Evolutionary conservation across 805 yeast species (phyloP).

Genomic region (Kuraishia hungarica): DNA sequence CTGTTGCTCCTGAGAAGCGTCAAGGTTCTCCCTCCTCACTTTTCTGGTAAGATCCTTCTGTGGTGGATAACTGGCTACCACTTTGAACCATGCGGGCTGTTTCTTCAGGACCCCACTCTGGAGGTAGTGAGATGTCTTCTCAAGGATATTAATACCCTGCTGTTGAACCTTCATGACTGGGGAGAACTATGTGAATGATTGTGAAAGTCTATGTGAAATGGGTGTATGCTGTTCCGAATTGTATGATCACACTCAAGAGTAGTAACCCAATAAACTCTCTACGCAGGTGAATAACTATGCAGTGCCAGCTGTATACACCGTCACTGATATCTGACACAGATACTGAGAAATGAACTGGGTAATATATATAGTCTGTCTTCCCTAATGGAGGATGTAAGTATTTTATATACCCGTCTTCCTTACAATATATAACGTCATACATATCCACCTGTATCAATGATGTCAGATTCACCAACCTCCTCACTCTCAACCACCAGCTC

Average conservation of each 20-base stretch:
- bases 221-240: too few relatives aligned
- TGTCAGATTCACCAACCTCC: not conserved
- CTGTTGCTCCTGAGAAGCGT: constrained; percentile 12
- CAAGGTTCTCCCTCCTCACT: constrained; percentile 14
- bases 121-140: constrained; percentile 72
- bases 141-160: constrained; percentile 67
- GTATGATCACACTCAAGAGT: too few relatives aligned
- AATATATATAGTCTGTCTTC: too few relatives aligned
- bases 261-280: too few relatives aligned
- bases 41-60: constrained; percentile 44
- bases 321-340: too few relatives aligned
- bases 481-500: not conserved
- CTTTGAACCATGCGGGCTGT: constrained; percentile 87
- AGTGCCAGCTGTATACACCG: too few relatives aligned
- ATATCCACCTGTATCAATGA: not conserved
- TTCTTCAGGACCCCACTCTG: constrained; percentile 57
- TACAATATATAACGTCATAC: too few relatives aligned
- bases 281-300: not conserved
- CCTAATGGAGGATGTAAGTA: too few relatives aligned
- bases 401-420: too few relatives aligned
- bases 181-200: not conserved
- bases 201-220: not conserved
- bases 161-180: constrained; percentile 63
- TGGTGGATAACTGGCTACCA: constrained; percentile 81
- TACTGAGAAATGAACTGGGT: too few relatives aligned